These are phyloP conservation scores for Ogataea angusta DNA, from an alignment of 805 yeast species.

Conservation along the genomic window DNA sequence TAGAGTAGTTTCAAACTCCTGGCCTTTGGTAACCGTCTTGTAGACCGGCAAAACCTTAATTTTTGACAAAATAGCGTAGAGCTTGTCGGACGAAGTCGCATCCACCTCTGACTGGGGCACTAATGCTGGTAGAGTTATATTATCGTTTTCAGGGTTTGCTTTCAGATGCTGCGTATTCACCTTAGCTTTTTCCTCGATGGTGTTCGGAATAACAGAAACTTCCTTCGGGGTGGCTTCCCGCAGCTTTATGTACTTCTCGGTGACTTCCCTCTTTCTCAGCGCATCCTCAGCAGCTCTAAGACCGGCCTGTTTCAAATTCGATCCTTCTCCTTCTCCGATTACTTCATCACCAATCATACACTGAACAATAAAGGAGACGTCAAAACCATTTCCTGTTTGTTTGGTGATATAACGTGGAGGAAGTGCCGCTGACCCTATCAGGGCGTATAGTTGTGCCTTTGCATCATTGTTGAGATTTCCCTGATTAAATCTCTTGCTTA, in stretches of 20 bases:
- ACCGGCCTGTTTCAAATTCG: conserved; percentile 74
- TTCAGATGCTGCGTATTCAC: neutral
- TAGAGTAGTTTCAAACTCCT: conserved; percentile 26
- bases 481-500: conserved; percentile 22
- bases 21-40: conserved; percentile 19
- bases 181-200: neutral
- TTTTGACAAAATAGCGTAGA: conserved; percentile 29
- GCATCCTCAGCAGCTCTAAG: conserved; percentile 82
- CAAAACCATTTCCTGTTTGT: conserved; percentile 45
- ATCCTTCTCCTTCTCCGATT: conserved; percentile 72
- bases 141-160: conserved; percentile 1
- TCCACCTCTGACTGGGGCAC: conserved; percentile 20
- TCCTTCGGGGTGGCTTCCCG: conserved; percentile 53
- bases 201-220: conserved; percentile 15
- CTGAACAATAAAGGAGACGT: conserved; percentile 57
- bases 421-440: conserved; percentile 70
- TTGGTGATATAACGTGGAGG: conserved; percentile 57
- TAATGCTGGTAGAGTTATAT: conserved; percentile 4
- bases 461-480: conserved; percentile 59
- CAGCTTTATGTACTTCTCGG: conserved; percentile 60
- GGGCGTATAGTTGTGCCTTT: conserved; percentile 70
- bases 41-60: conserved; percentile 33
- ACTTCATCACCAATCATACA: conserved; percentile 63
- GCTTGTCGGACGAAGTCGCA: conserved; percentile 26
- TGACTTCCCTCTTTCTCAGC: conserved; percentile 49